Evolutionary conservation across 495 filamentous ascomycete species (phyloP).

Genomic region (Penicillium psychrofluorescens): DNA sequence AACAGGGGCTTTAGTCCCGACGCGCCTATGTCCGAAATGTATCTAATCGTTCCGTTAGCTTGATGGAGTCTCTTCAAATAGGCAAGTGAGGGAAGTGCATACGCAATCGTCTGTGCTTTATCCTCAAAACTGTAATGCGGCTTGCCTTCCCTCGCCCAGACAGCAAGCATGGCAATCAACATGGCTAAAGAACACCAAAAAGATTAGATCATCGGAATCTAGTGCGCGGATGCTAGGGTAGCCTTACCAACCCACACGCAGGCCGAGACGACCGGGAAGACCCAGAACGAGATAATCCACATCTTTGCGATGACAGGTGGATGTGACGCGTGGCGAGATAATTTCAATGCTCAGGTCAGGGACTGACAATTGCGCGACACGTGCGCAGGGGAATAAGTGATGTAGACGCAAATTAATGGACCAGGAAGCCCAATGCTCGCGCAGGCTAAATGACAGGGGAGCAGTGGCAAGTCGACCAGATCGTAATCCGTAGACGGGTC

Average conservation of each 20-base stretch:
- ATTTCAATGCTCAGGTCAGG: too few relatives aligned
- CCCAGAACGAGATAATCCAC: constrained; percentile 56
- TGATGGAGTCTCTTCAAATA: background rate
- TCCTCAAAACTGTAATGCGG: constrained; percentile 63
- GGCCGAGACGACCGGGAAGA: constrained; percentile 74
- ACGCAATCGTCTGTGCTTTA: constrained; percentile 63
- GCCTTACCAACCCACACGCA: constrained; percentile 67
- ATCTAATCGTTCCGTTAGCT: constrained; percentile 15
- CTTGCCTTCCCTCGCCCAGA: constrained; percentile 58
- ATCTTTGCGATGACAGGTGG: constrained; percentile 17
- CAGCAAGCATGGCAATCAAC: constrained; percentile 60
- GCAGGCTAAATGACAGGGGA: too few relatives aligned
- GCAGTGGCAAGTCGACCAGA: too few relatives aligned
- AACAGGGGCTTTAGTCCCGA: constrained; percentile 76
- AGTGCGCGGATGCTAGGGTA: constrained; percentile 5
- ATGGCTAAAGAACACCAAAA: constrained; percentile 34
- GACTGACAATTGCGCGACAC: too few relatives aligned
- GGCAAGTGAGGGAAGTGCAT: constrained; percentile 21
- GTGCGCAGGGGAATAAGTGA: too few relatives aligned
- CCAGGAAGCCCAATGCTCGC: too few relatives aligned
- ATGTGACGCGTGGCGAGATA: background rate
- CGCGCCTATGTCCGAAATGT: constrained; percentile 78
- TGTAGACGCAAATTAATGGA: too few relatives aligned
- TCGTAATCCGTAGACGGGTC: too few relatives aligned
- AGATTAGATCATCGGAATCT: background rate